phyloP scores from a whole-genome alignment of 495 filamentous ascomycete species.

The Sordaria brevicollis region DNA sequence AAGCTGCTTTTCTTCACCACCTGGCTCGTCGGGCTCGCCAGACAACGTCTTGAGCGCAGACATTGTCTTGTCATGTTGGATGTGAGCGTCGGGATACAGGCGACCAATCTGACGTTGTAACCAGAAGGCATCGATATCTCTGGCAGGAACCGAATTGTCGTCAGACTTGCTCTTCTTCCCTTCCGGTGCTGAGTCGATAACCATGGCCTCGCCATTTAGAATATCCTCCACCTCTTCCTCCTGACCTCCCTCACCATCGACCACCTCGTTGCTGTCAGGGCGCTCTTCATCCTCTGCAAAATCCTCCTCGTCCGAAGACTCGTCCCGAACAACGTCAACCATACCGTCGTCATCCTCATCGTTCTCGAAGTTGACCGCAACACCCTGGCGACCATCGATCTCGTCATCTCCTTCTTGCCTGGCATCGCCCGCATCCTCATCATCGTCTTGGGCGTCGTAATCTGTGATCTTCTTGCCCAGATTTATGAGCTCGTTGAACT shows the following conservation, averaged over 20 bases:
- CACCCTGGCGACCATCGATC: conserved; percentile 87
- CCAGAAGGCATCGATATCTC: conserved; percentile 96
- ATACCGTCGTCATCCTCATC: conserved; percentile 81
- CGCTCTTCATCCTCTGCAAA: conserved; percentile 56
- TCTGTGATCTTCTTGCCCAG: conserved; percentile 98
- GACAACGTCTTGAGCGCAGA: conserved; percentile 72
- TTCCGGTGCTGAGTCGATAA: conserved; percentile 56
- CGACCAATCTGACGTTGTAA: conserved; percentile 83
- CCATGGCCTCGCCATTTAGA: conserved; percentile 53
- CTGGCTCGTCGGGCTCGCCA: conserved; percentile 58
- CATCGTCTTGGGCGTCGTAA: conserved; percentile 94
- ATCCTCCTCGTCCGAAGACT: conserved; percentile 69
- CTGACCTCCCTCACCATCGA: conserved; percentile 41
- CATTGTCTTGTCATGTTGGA: conserved; percentile 77
- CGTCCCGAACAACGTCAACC: conserved; percentile 73
- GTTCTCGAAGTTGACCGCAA: conserved; percentile 93
- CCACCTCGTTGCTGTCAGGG: conserved; percentile 46
- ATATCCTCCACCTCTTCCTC: conserved; percentile 34
- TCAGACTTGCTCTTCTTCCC: conserved; percentile 29
- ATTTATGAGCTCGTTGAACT: conserved; percentile 95
- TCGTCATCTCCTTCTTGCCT: conserved; percentile 66
- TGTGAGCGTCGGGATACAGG: conserved; percentile 82
- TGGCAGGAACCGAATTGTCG: conserved; percentile 57
- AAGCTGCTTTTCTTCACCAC: conserved; percentile 64
- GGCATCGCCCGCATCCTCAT: conserved; percentile 72